Evolutionary conservation across 2,329 filamentous ascomycete species (phyloP), one percentile per base, ranked within the genome.

Genomic region (Alternaria alternata): DNA sequence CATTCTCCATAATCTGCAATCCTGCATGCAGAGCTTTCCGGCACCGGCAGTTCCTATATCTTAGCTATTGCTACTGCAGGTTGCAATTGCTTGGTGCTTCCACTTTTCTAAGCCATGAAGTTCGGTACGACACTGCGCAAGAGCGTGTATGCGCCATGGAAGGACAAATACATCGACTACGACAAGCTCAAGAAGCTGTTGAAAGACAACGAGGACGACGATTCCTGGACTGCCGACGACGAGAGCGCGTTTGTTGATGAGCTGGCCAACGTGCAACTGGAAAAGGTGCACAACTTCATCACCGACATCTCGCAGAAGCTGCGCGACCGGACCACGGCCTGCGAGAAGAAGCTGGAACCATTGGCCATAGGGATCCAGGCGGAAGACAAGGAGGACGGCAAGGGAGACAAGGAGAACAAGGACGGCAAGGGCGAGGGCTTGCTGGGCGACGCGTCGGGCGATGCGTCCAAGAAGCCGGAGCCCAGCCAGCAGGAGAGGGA

Each of bases 241-340:
- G 95, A 98, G 84, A 92, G 91, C 75, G 87, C 87, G 36, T 99
- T 99, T 80, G 95, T 94, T 75, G 92, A 97, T 77, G 94, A 98
- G 83, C 87, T 98, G 68, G 89, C 97, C 80, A 97, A 97, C 75
- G 89, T 91, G 28, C 93, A 99, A 82, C 86, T 99, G 66, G 94
- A 98, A 73, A 98, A 97, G 82, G 94, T 98, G 63, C 91, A 94
- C 75, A 82, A 87, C 54, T 98, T 98, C 81, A 95, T 98, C 80
- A 87, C 89, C 64, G 85, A 91, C 67, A 93, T 88, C n/a, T 89
- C 92, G 70, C 86, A 92, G 74, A 89, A 91, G 81, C 87, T 99
- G 67, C 89, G 90, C 74, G 92, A 96, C 57, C 86, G 95, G 58
- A 91, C 91, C 16, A 86, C 90, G n/a, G 86, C 88, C 51, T 89